Percentiles rank a stretch among this genome's conserved stretches.
Conservation (phyloP, 805 yeast genomes). For the Schizosaccharomyces octosporus region DNA sequence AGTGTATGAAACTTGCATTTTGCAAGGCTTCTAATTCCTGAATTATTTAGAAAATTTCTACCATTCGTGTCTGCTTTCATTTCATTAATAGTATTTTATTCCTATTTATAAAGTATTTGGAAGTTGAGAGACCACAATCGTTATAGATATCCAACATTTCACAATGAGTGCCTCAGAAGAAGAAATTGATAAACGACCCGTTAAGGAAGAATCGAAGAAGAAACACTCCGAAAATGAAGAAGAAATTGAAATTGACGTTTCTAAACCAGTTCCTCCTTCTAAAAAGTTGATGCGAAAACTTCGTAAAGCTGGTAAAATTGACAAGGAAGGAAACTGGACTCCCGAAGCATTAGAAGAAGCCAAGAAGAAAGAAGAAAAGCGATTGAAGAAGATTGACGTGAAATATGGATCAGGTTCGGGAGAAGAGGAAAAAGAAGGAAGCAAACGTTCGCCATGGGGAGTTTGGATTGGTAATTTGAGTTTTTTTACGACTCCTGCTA, state of each 20-base stretch:
- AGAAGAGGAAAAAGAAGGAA: slow-evolving; percentile 13
- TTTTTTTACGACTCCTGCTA: slow-evolving; percentile 59
- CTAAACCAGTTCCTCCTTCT: slow-evolving; percentile 56
- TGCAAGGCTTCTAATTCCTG: too few relatives aligned
- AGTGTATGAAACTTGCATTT: too few relatives aligned
- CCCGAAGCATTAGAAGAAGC: slow-evolving; percentile 16
- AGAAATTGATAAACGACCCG: not conserved
- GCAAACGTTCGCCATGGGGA: slow-evolving; percentile 24
- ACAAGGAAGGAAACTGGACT: slow-evolving; percentile 17
- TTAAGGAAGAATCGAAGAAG: not conserved
- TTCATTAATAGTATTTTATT: too few relatives aligned
- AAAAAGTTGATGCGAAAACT: slow-evolving; percentile 71
- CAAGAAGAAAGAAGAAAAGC: slow-evolving; percentile 7
- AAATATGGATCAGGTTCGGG: slow-evolving; percentile 12
- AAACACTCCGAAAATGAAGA: not conserved
- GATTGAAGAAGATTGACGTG: not conserved
- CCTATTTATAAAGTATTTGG: too few relatives aligned
- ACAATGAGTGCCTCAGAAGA: too few relatives aligned
- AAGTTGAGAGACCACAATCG: too few relatives aligned
- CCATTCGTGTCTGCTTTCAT: too few relatives aligned
- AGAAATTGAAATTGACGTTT: slow-evolving; percentile 16
- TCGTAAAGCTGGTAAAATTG: slow-evolving; percentile 29
- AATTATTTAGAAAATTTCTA: too few relatives aligned
- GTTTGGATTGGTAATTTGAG: slow-evolving; percentile 91
- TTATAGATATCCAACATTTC: too few relatives aligned